Evolutionary conservation across 225 moss, liverwort and hornwort genomes (phyloP).

Genomic region (Asterella californica): DNA sequence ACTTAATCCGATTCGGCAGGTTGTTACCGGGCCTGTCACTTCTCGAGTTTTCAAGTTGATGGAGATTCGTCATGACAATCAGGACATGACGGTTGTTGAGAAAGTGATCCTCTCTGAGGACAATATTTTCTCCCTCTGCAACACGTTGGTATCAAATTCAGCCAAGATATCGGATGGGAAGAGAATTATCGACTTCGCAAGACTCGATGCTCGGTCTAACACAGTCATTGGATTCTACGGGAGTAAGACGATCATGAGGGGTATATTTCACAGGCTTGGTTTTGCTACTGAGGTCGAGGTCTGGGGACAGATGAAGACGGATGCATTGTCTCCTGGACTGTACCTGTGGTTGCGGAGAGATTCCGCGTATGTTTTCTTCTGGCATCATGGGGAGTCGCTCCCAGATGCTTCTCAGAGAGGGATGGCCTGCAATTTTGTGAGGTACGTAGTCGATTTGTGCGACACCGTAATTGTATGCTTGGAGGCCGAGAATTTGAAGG

Average conservation of each 20-base stretch:
- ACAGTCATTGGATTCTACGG: slow-evolving; percentile 47
- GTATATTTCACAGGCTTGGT: slow-evolving; percentile 18
- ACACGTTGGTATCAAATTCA: slow-evolving; percentile 24
- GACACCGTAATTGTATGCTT: too few species aligned
- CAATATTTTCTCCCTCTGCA: slow-evolving; percentile 45
- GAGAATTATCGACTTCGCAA: slow-evolving; percentile 21
- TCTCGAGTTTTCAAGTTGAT: too few species aligned
- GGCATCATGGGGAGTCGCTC: slow-evolving; percentile 46
- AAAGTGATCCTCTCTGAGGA: too few species aligned
- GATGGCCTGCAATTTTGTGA: too few species aligned
- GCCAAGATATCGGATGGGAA: slow-evolving; percentile 23
- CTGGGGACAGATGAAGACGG: too few species aligned
- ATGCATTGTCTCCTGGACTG: slow-evolving; percentile 41
- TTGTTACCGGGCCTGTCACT: too few species aligned
- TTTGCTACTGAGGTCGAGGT: not conserved
- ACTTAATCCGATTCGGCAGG: too few species aligned
- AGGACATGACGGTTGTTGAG: too few species aligned
- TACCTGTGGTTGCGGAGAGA: slow-evolving; percentile 20
- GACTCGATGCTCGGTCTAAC: slow-evolving; percentile 24
- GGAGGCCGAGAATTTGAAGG: not conserved
- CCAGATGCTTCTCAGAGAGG: too few species aligned
- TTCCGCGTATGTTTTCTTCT: slow-evolving; percentile 39
- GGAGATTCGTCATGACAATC: too few species aligned
- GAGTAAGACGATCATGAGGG: slow-evolving; percentile 40
- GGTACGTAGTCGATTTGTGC: too few species aligned